These are phyloP conservation scores for Thelephora aurantiotincta DNA, from an alignment of 768 basidiomycete genomes.

Conservation along the genomic window DNA sequence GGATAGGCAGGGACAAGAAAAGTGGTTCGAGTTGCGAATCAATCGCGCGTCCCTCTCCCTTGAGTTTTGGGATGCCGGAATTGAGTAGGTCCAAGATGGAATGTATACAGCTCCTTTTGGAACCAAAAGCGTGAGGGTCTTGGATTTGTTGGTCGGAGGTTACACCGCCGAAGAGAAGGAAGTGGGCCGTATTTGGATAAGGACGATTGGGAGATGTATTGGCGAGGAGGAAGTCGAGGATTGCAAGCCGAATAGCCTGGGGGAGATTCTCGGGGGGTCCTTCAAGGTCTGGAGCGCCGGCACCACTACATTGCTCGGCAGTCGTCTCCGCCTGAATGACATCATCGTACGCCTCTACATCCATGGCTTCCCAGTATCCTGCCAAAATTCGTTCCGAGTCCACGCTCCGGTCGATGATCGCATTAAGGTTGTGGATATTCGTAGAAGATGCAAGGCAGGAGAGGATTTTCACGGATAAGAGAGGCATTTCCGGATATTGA, in stretches of 20 bases:
- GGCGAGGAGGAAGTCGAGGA: conserved; percentile 70
- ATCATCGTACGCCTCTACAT: conserved; percentile 45
- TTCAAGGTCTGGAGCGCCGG: conserved; percentile 50
- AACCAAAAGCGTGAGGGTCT: conserved; percentile 64
- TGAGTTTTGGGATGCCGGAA: conserved; percentile 49
- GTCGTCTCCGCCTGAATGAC: conserved; percentile 42
- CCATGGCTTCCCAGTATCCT: conserved; percentile 60
- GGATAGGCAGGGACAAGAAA: conserved; percentile 48
- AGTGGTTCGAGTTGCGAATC: conserved; percentile 29
- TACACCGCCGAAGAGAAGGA: conserved; percentile 62
- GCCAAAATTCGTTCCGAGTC: conserved; percentile 79
- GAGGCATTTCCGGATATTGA: conserved; percentile 54
- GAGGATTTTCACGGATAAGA: conserved; percentile 71
- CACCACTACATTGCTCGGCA: conserved; percentile 54
- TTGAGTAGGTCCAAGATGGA: conserved; percentile 69
- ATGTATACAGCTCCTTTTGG: conserved; percentile 61
- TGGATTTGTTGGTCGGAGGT: conserved; percentile 53
- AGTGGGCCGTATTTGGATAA: conserved; percentile 80
- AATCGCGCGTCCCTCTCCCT: conserved; percentile 25
- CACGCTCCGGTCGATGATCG: conserved; percentile 63
- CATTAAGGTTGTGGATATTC: conserved; percentile 58
- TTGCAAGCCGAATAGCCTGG: conserved; percentile 60
- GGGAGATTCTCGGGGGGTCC: conserved; percentile 32
- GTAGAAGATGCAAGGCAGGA: conserved; percentile 49
- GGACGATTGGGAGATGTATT: conserved; percentile 48